Evolutionary conservation across 2,329 filamentous ascomycete genomes (phyloP), one percentile per base, ranked within the genome.

Genomic region (Fusarium burgessii): DNA sequence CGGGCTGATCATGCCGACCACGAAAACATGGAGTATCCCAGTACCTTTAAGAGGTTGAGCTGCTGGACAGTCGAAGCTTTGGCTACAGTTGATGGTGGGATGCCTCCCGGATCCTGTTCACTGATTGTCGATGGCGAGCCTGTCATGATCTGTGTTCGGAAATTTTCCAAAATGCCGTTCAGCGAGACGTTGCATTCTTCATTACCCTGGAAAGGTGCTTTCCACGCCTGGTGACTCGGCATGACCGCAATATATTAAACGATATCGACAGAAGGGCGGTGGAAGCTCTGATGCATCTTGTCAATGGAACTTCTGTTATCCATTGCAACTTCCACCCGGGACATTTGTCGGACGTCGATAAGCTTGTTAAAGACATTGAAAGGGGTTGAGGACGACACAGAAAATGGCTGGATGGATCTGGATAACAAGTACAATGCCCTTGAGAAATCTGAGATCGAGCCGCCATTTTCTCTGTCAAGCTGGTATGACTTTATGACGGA

Each of bases 51-150:
- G 10, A 11, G 14, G 27, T 25, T 29, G 3, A 23, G 10, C 2
- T 13, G 9, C 3, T 64, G 60, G 60, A 42, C 55, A 1, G 32
- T 15, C 2, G 57, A 58, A 8, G 57, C 27, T 2, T 12, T 66
- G 3, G 42, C 46, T 9, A 18, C 49, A 2, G 15, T 18, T 1
- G 62, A 62, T 27, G 66, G 32, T 5, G 57, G 66, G 5, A 68
- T 68, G 57, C 66, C 62, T 12, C 23, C 20, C 7, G 29, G 38
- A 5, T 54, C 62, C 8, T 66, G 51, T 14, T 51, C 57, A 2
- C 18, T 68, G 3, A 41, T 47, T 14, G 25, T 68, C 8, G 54
- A 66, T 23, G 40, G 58, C 9, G 54, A 25, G 7, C n/a, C 17
- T 13, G 33, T 33, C 8, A 1, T 25, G 17, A 56, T 6, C 7